A percentile compares a stretch with the other conserved stretches of the same genome.
These are phyloP conservation scores for Setaria italica DNA, from an alignment of 202 grass and related monocot genomes.

Conservation along the genomic window DNA sequence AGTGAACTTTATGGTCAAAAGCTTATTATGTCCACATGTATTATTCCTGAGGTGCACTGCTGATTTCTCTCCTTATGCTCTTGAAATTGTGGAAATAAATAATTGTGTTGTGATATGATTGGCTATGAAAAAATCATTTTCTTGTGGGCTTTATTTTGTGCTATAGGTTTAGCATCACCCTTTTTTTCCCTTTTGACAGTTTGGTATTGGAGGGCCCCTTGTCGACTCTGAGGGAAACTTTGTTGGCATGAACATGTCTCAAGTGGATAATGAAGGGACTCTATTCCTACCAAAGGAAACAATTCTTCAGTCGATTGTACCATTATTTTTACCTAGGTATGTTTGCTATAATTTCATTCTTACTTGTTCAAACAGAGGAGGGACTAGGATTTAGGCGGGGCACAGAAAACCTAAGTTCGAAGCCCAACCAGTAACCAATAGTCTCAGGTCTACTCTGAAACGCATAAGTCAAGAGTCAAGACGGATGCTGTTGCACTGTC, in stretches of 20 bases:
- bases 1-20: not conserved
- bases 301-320: not conserved
- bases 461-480: not conserved
- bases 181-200: not conserved
- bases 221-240: not conserved
- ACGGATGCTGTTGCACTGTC: not conserved
- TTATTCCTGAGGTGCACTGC: not conserved
- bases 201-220: not conserved
- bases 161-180: not conserved
- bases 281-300: not conserved
- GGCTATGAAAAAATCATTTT: not conserved
- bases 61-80: not conserved
- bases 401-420: no score
- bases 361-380: not conserved
- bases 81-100: not conserved
- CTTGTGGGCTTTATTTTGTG: not conserved
- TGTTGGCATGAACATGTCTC: not conserved
- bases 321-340: not conserved
- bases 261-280: not conserved
- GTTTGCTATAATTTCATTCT: not conserved
- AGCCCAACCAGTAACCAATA: no score
- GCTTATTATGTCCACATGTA: not conserved
- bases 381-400: not conserved
- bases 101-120: not conserved
- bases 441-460: not conserved